These are phyloP conservation scores for Lactuca sativa DNA, from an alignment of 129 eudicot species.

Conservation along the genomic window DNA sequence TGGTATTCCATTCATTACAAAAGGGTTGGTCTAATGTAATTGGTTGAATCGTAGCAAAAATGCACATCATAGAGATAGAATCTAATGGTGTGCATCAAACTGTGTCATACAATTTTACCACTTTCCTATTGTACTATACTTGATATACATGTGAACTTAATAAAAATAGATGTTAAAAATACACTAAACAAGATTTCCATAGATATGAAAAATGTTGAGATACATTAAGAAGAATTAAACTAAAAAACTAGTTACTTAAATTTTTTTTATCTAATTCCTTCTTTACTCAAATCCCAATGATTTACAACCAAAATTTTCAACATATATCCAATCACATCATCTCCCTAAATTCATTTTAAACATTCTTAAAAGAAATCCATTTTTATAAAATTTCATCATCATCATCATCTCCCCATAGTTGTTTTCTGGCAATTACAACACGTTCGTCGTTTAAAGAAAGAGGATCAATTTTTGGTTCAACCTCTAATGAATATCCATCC, in stretches of 20 bases:
- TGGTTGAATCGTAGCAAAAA: too few relatives aligned
- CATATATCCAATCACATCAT: constrained; percentile 22
- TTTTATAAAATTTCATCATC: constrained; percentile 20
- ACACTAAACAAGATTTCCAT: constrained; percentile 10
- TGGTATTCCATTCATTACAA: too few relatives aligned
- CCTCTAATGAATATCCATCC: constrained; percentile 81
- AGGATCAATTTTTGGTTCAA: constrained; percentile 69
- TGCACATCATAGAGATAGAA: too few relatives aligned
- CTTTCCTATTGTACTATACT: neutral
- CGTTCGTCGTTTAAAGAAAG: constrained; percentile 68
- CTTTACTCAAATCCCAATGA: constrained; percentile 19
- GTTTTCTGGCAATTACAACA: constrained; percentile 69
- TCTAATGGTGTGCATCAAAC: too few relatives aligned
- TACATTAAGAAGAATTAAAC: constrained; percentile 9
- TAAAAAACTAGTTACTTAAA: constrained; percentile 2
- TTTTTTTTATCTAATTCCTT: constrained; percentile 16
- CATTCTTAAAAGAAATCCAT: constrained; percentile 1
- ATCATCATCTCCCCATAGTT: constrained; percentile 55
- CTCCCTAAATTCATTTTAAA: constrained; percentile 20
- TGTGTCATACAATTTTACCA: too few relatives aligned
- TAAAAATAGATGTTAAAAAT: neutral
- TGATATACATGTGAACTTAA: neutral
- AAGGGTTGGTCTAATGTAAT: too few relatives aligned
- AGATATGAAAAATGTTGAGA: constrained; percentile 12
- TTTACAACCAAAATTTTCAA: constrained; percentile 23